Conservation (phyloP, 2,329 filamentous ascomycete genomes). For the Leptoxyphium fumago region DNA sequence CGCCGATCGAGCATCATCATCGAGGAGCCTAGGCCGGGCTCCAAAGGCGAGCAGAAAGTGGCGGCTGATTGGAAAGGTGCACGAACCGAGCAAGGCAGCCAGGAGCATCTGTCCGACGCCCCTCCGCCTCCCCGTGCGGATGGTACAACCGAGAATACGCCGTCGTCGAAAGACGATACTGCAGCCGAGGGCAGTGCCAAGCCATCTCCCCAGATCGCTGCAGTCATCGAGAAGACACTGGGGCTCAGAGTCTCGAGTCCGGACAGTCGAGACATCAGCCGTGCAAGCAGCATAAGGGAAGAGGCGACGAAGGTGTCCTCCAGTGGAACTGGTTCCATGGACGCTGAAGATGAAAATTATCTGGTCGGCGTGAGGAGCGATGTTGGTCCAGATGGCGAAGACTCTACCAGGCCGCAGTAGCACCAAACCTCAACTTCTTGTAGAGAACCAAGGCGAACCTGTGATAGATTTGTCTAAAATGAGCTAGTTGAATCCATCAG, state of each 20-base stretch:
- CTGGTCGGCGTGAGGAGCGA: slow-evolving; percentile 11
- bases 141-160: not conserved
- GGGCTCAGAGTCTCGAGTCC: slow-evolving; percentile 53
- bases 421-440: too few species aligned
- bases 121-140: not conserved
- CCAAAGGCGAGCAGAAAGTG: slow-evolving; percentile 53
- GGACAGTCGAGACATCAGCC: slow-evolving; percentile 52
- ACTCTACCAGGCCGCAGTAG: too few species aligned
- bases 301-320: slow-evolving; percentile 2
- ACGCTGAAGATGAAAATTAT: slow-evolving; percentile 14
- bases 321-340: slow-evolving; percentile 22
- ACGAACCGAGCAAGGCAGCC: slow-evolving; percentile 15
- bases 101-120: not conserved
- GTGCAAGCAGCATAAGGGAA: slow-evolving; percentile 49
- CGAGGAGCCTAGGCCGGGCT: slow-evolving; percentile 49
- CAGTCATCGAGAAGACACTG: slow-evolving; percentile 42
- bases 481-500: too few species aligned
- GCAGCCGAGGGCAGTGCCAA: slow-evolving; percentile 21
- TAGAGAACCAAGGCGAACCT: too few species aligned
- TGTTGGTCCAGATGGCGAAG: slow-evolving; percentile 20
- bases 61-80: slow-evolving; percentile 63
- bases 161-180: slow-evolving; percentile 1
- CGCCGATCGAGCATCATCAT: slow-evolving; percentile 32
- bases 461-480: too few species aligned
- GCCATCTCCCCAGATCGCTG: not conserved